Base-by-base conservation (phyloP, 164 flowering plant genomes). In the Saururus chinensis region DNA sequence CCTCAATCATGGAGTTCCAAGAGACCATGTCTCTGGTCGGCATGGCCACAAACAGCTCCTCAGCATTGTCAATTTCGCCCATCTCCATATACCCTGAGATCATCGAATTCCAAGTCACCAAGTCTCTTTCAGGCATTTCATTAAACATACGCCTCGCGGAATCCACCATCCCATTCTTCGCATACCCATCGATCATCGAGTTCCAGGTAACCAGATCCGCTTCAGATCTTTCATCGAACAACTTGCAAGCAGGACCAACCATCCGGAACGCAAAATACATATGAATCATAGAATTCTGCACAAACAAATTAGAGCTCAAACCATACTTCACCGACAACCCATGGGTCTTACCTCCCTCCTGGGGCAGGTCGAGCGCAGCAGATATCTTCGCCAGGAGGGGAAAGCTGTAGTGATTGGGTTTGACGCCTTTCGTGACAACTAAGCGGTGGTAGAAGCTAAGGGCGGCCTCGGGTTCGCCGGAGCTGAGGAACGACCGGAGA, bases 1-100 rank as follows among this genome's bases (percentile, higher is more conserved):
- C 93, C 62, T 79, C 86, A 71, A 84, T 68, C 88, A 86, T 70
- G 60, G 80, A 71, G 57, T 84, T 84, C 87, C 87, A 86, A 64
- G 84, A 75, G 56, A 82, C 81, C 40, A 73, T 61, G 73, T 79
- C 83, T 59, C 70, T 76, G 21, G 49, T 55, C 7, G 76, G 78
- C 86, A 77, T 84, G 19, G 35, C 48, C 51, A 72, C 74, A 65
- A 84, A 81, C 63, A 84, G 61, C 37, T 51, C 63, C 55, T 59
- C 61, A 1, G 83, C 86, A 19, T 58, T 62, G 53, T 69, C 64
- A 77, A 84, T 63, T 54, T 79, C 77, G 30, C 68, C 80, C 52
- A 67, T 51, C 9, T 69, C 76, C n/a, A 54, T 72, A 69, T 80
- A 80, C 10, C 83, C 84, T 0, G 76, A 57, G 64, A 84, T 66